phyloP scores from a whole-genome alignment of 1,139 yeast genomes.

The Geotrichum restrictum region DNA sequence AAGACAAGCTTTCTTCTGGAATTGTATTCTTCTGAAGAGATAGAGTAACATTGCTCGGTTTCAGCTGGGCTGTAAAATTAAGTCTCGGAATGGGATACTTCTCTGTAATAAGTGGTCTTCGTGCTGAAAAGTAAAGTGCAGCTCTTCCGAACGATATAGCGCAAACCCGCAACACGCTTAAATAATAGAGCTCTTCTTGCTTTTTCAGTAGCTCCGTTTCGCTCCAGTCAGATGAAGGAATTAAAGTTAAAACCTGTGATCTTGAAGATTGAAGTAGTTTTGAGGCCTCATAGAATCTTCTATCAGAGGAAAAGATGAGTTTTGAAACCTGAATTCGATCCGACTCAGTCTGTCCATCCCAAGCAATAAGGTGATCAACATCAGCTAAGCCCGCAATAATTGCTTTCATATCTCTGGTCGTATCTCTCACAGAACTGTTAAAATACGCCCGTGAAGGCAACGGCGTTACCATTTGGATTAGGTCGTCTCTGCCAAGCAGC shows the following conservation, averaged over 20 bases:
- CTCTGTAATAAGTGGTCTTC: constrained; percentile 79
- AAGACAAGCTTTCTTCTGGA: constrained; percentile 51
- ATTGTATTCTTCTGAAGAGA: constrained; percentile 55
- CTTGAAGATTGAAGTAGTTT: constrained; percentile 66
- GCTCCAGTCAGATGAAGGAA: constrained; percentile 41
- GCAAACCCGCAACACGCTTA: constrained; percentile 67
- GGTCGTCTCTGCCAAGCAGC: constrained; percentile 65
- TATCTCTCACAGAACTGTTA: constrained; percentile 19
- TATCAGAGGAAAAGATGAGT: constrained; percentile 69
- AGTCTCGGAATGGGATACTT: constrained; percentile 74
- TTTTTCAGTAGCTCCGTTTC: constrained; percentile 57
- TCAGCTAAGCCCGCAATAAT: constrained; percentile 48
- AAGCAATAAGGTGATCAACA: constrained; percentile 51
- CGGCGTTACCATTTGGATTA: constrained; percentile 36
- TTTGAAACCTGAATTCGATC: constrained; percentile 64
- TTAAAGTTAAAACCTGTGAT: constrained; percentile 47
- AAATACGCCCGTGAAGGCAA: constrained; percentile 13
- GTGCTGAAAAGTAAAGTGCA: constrained; percentile 63
- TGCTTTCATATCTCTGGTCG: constrained; percentile 47
- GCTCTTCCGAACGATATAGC: constrained; percentile 78
- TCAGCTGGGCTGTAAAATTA: constrained; percentile 62
- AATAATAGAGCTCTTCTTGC: constrained; percentile 62
- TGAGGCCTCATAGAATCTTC: constrained; percentile 75
- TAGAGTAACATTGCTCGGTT: constrained; percentile 65
- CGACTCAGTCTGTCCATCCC: constrained; percentile 67